A percentile compares a stretch with the other conserved stretches of the same genome.
Evolutionary conservation across 2,329 filamentous ascomycete genomes (phyloP).

Genomic region (Penicillium sp.): DNA sequence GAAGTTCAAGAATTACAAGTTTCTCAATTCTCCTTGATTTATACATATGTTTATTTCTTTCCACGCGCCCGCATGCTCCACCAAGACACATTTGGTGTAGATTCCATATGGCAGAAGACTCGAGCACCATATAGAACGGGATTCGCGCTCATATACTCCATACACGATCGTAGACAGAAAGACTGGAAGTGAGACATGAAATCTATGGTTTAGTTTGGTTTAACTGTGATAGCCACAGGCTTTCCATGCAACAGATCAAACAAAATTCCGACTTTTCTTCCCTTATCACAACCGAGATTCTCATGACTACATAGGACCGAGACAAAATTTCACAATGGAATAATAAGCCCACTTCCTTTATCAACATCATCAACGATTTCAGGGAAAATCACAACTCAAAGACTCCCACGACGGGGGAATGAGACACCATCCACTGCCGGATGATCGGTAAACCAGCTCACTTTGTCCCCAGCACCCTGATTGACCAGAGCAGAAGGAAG

Average conservation of each 20-base stretch:
- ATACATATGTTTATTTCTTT: too few species aligned
- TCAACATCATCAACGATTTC: not conserved
- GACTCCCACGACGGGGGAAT: slow-evolving; percentile 72
- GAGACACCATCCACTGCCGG: slow-evolving; percentile 80
- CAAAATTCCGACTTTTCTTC: not conserved
- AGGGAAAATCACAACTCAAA: slow-evolving; percentile 40
- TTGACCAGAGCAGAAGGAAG: slow-evolving; percentile 90
- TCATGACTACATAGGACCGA: not conserved
- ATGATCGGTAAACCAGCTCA: slow-evolving; percentile 92
- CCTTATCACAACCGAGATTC: not conserved
- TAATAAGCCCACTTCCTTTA: not conserved
- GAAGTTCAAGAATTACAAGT: too few species aligned
- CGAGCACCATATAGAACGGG: too few species aligned
- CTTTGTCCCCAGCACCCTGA: slow-evolving; percentile 75
- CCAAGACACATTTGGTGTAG: too few species aligned
- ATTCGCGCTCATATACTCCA: not conserved
- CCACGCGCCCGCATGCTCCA: too few species aligned
- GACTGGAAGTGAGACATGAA: not conserved
- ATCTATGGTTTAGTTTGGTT: not conserved
- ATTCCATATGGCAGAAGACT: too few species aligned
- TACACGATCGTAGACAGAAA: not conserved
- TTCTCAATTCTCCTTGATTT: too few species aligned
- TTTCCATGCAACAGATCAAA: not conserved
- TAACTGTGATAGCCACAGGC: not conserved
- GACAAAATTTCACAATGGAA: not conserved